phyloP scores from a whole-genome alignment of 2,329 filamentous ascomycete species.

The Aspergillus novofumigatus region DNA sequence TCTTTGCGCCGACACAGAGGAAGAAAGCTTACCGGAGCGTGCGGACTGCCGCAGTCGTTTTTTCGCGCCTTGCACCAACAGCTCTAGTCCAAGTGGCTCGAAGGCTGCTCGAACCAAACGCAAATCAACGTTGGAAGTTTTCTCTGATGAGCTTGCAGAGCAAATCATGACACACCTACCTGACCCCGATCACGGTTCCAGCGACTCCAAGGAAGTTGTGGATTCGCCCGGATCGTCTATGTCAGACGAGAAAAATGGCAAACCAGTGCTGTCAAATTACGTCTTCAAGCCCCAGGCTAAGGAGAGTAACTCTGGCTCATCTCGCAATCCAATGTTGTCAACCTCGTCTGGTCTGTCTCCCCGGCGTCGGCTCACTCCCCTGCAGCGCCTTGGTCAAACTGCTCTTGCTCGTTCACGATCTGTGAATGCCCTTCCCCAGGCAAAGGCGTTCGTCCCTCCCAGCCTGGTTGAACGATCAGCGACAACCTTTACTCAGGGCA shows the following conservation, averaged over 20 bases:
- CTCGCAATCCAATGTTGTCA: background rate
- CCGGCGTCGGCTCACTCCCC: conserved; percentile 29
- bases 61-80: conserved; percentile 34
- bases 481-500: conserved; percentile 34
- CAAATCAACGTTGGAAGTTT: conserved; percentile 45
- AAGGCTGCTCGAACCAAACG: conserved; percentile 37
- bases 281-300: background rate
- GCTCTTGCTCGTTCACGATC: conserved; percentile 38
- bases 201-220: background rate
- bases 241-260: background rate
- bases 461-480: conserved; percentile 11
- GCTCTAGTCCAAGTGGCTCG: conserved; percentile 38
- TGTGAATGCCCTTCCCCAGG: conserved; percentile 24
- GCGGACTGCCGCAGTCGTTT: conserved; percentile 45
- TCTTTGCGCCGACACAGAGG: conserved; percentile 47
- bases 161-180: conserved; percentile 46
- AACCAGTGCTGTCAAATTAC: background rate
- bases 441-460: conserved; percentile 3
- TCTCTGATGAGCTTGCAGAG: conserved; percentile 51
- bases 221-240: background rate
- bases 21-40: conserved; percentile 29
- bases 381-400: conserved; percentile 39
- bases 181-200: conserved; percentile 24
- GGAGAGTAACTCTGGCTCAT: background rate
- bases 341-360: background rate